These are phyloP conservation scores for Haplosporangium sp. DNA, from an alignment of 371 early-diverging fungal genomes.

Conservation along the genomic window DNA sequence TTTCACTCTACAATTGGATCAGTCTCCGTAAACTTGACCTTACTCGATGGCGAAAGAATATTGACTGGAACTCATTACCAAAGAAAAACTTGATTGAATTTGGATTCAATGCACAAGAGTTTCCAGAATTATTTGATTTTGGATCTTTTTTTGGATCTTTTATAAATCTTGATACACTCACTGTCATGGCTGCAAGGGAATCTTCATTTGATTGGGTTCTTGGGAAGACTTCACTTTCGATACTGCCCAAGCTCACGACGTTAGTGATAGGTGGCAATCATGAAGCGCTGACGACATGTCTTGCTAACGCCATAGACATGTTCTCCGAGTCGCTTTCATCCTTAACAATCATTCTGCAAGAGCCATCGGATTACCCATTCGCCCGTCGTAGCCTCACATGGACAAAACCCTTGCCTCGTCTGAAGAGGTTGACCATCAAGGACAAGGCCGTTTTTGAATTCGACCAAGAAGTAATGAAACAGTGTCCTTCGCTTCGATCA, in stretches of 20 bases:
- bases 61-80: conserved; percentile 12
- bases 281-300: not conserved
- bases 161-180: conserved; percentile 11
- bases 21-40: conserved; percentile 9
- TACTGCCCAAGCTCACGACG: conserved; percentile 6
- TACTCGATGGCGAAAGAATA: not conserved
- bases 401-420: conserved; percentile 4
- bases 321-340: not conserved
- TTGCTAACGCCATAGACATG: not conserved
- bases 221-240: not conserved
- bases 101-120: not conserved
- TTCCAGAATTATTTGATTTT: conserved; percentile 8
- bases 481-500: conserved; percentile 6
- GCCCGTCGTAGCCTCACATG: conserved; percentile 3
- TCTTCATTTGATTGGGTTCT: conserved; percentile 9
- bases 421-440: conserved; percentile 13
- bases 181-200: not conserved
- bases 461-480: conserved; percentile 1
- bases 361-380: not conserved
- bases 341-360: conserved; percentile 15
- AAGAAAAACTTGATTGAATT: conserved; percentile 9
- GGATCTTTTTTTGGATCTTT: conserved; percentile 7
- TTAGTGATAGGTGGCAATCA: conserved; percentile 4
- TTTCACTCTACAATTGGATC: conserved; percentile 8
- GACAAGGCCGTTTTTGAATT: conserved; percentile 20